phyloP scores from a whole-genome alignment of 1,284 basidiomycete species.

The Hymenochaete sp. region DNA sequence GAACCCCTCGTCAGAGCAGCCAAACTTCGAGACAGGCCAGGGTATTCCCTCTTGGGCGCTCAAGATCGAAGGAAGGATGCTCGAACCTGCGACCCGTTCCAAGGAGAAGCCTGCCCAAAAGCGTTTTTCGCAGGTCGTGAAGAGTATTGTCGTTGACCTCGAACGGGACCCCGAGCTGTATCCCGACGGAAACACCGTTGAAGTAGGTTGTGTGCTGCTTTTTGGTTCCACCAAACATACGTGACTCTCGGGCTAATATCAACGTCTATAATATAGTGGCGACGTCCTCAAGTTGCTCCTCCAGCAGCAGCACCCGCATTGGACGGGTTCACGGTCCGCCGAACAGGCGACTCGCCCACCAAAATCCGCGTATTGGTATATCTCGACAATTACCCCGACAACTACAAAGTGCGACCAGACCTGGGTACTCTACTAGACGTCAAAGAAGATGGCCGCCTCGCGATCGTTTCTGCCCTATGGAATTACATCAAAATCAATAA shows the following conservation, averaged over 20 bases:
- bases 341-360: slow-evolving; percentile 73
- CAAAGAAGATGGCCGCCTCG: slow-evolving; percentile 80
- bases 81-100: slow-evolving; percentile 47
- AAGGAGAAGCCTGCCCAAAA: slow-evolving; percentile 60
- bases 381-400: slow-evolving; percentile 80
- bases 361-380: slow-evolving; percentile 77
- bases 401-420: slow-evolving; percentile 75
- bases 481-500: slow-evolving; percentile 84
- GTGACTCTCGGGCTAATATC: slow-evolving; percentile 16
- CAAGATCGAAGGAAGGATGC: slow-evolving; percentile 80
- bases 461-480: slow-evolving; percentile 82
- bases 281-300: slow-evolving; percentile 34
- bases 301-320: slow-evolving; percentile 47
- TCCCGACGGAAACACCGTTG: slow-evolving; percentile 73
- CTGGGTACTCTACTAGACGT: slow-evolving; percentile 72
- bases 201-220: slow-evolving; percentile 36
- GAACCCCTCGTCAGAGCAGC: slow-evolving; percentile 25
- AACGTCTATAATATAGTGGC: slow-evolving; percentile 48
- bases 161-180: slow-evolving; percentile 79
- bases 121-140: slow-evolving; percentile 85
- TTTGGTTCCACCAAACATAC: not conserved
- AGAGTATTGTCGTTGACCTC: slow-evolving; percentile 79
- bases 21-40: slow-evolving; percentile 55
- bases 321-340: slow-evolving; percentile 85
- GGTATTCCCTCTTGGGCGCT: slow-evolving; percentile 88